Evolutionary conservation across 1,139 yeast genomes (phyloP).

Genomic region (Hanseniaspora gamundiae): DNA sequence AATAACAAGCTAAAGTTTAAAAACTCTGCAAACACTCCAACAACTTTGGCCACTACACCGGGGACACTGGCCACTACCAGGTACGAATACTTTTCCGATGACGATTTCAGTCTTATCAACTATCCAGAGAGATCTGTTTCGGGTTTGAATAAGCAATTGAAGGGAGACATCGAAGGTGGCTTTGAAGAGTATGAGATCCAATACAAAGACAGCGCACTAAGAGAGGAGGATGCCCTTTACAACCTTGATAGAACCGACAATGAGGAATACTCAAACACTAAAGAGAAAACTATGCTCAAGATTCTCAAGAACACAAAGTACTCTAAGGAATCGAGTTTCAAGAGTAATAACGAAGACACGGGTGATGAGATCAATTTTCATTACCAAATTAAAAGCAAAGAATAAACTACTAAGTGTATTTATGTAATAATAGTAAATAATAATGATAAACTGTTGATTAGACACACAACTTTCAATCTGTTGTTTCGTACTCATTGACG

Average conservation of each 20-base stretch:
- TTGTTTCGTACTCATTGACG: constrained; percentile 17
- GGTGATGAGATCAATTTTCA: constrained; percentile 3
- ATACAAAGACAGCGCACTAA: not conserved
- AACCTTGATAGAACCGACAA: no score
- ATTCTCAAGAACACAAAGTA: not conserved
- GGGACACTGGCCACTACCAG: not conserved
- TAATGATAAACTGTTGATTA: no score
- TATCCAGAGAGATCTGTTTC: constrained; percentile 1
- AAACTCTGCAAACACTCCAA: not conserved
- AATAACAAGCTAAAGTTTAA: not conserved
- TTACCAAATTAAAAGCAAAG: constrained; percentile 1
- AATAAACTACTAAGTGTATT: not conserved
- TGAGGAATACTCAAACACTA: no score
- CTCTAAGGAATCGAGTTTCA: not conserved
- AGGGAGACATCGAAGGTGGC: not conserved
- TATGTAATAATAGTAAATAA: no score
- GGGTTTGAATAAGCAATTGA: not conserved
- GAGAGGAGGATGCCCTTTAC: not conserved
- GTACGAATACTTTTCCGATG: constrained; percentile 2
- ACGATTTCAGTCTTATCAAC: constrained; percentile 2
- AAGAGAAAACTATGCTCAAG: not conserved
- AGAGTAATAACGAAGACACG: not conserved
- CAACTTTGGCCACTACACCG: not conserved
- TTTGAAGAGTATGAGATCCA: constrained; percentile 6
- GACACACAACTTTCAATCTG: no score